Evolutionary conservation across 352 stramenopile species (phyloP).

Genomic region (Pythium scleroteichum): DNA sequence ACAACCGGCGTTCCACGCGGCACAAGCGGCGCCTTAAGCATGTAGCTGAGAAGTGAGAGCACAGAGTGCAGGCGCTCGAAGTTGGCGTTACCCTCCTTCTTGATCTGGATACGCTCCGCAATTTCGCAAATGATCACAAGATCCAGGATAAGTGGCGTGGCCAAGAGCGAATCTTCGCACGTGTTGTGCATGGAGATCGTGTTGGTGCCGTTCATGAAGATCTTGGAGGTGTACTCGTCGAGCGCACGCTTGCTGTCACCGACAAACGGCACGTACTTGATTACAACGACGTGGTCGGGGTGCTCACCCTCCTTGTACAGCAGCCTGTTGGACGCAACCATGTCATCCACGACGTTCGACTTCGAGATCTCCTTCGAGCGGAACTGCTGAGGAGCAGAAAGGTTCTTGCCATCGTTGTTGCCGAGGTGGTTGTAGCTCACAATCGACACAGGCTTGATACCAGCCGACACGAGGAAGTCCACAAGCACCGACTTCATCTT

Average conservation of each 20-base stretch:
- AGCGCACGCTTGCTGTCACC: slow-evolving; percentile 99
- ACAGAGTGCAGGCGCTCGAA: slow-evolving; percentile 98
- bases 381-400: slow-evolving; percentile 98
- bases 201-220: slow-evolving; percentile 99
- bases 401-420: slow-evolving; percentile 99
- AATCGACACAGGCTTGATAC: slow-evolving; percentile 99
- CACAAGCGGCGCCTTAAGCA: slow-evolving; percentile 99
- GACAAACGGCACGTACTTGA: slow-evolving; percentile 99
- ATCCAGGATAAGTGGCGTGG: slow-evolving; percentile 98
- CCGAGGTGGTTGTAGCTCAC: slow-evolving; percentile 99
- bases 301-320: slow-evolving; percentile 98
- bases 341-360: slow-evolving; percentile 99
- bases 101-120: slow-evolving; percentile 95
- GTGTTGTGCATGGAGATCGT: slow-evolving; percentile 99
- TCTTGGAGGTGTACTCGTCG: slow-evolving; percentile 99
- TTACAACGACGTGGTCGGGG: slow-evolving; percentile 99
- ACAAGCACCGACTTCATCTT: slow-evolving; percentile 99
- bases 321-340: slow-evolving; percentile 97
- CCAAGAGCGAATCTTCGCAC: slow-evolving; percentile 98
- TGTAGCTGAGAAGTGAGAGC: slow-evolving; percentile 97
- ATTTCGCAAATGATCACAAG: slow-evolving; percentile 98
- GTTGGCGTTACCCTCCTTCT: slow-evolving; percentile 85
- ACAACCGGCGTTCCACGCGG: slow-evolving; percentile 98
- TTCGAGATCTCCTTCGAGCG: slow-evolving; percentile 99
- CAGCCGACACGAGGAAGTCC: slow-evolving; percentile 98